Base-by-base conservation (phyloP, 2,329 filamentous ascomycete species). In the Colletotrichum noveboracense region DNA sequence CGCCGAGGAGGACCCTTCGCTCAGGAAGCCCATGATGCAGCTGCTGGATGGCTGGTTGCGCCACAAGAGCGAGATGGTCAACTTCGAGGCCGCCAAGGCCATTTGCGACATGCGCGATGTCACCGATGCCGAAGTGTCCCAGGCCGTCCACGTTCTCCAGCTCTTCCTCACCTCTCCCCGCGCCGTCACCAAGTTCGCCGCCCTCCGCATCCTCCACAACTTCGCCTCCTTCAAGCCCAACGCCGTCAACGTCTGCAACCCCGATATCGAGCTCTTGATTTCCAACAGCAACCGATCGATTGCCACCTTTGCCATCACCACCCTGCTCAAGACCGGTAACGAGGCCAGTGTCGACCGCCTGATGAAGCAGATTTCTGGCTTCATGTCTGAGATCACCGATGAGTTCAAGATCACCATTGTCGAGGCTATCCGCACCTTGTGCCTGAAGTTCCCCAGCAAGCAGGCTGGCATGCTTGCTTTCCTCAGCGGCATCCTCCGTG, bases 331-430 rank as follows among this genome's bases (percentile, higher is more conserved):
- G 91, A 99, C 97, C 13, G 97, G 97, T 76, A 99, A 98, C 83
- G 97, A 99, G 87, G 95, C 95, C 52, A 98, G 96, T 79, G 97
- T 99, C 60, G 97, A 99, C 84, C 93, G 97, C 70, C 87, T 99
- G 79, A 98, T 99, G 96, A 98, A 98, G 90, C 96, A 98, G 85
- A 98, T 99, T 77, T 96, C 95, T 28, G 94, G 94, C 52, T 98
- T 99, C 88, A 98, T 99, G 97, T 95, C 96, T 6, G 97, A 98
- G 86, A 98, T 98, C 79, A 98, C 96, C 8, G 97, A 99, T 83
- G 97, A 99, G 85, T 99, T 99, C 90, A 99, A 98, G 90, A 98
- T 99, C 79, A 99, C 97, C n/a, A 98, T 99, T 81, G 96, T 99
- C 58, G 97, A 99, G 85, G 97, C 97, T 56, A 98, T 99, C 82